A percentile compares a stretch with the other conserved stretches of the same genome.
Evolutionary conservation across 805 yeast species (phyloP).

Genomic region (Candida sonorensis): DNA sequence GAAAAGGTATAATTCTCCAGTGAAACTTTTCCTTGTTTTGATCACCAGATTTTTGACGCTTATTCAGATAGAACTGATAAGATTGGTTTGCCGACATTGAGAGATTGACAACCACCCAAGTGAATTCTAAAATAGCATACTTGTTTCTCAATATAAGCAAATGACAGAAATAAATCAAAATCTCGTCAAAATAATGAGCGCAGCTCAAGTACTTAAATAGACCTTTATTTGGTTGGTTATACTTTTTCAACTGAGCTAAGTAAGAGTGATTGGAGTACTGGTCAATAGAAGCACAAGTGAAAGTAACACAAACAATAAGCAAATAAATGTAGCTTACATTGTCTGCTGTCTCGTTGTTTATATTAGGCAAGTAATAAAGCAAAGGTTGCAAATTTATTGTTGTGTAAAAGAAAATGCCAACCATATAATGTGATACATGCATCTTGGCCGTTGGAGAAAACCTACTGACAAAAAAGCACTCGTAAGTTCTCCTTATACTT

Average conservation of each 20-base stretch:
- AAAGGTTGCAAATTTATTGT: slow-evolving; percentile 34
- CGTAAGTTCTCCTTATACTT: slow-evolving; percentile 47
- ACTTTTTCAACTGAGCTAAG: slow-evolving; percentile 44
- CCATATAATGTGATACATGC: slow-evolving; percentile 59
- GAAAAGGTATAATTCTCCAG: slow-evolving; percentile 24
- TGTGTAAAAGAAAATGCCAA: slow-evolving; percentile 55
- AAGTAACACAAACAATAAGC: background rate
- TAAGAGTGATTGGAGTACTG: slow-evolving; percentile 47
- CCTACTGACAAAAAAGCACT: slow-evolving; percentile 43
- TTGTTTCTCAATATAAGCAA: slow-evolving; percentile 10
- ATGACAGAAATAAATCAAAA: slow-evolving; percentile 41
- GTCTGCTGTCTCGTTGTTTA: no score
- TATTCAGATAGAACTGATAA: slow-evolving; percentile 35
- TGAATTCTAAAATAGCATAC: slow-evolving; percentile 18
- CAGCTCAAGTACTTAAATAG: slow-evolving; percentile 45
- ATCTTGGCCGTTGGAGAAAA: slow-evolving; percentile 45
- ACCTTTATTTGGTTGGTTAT: slow-evolving; percentile 46
- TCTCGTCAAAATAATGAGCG: slow-evolving; percentile 69
- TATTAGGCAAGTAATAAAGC: no score
- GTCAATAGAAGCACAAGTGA: slow-evolving; percentile 29
- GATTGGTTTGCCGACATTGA: slow-evolving; percentile 50
- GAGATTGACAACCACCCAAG: slow-evolving; percentile 43
- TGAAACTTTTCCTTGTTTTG: slow-evolving; percentile 8
- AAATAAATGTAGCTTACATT: no score
- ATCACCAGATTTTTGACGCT: no score